A percentile compares a stretch with the other conserved stretches of the same genome.
phyloP scores from a whole-genome alignment of 1,139 yeast species.

The Eremothecium coryli region DNA sequence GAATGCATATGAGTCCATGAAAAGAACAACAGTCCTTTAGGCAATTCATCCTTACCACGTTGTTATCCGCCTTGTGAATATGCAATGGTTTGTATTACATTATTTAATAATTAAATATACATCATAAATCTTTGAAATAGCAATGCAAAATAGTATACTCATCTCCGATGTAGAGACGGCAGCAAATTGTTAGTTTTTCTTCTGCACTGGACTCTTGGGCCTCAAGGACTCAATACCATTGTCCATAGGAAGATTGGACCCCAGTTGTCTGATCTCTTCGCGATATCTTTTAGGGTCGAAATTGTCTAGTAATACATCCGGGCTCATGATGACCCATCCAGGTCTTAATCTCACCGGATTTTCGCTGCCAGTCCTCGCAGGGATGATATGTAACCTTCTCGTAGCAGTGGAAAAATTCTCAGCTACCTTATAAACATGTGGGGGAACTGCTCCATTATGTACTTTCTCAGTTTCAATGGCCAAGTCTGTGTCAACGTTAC shows the following conservation, averaged over 20 bases:
- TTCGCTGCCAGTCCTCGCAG: conserved; percentile 52
- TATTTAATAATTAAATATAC: too few relatives aligned
- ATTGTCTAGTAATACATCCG: conserved; percentile 68
- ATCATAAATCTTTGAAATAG: too few relatives aligned
- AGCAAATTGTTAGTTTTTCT: conserved; percentile 11
- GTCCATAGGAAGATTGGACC: conserved; percentile 52
- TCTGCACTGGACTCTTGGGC: conserved; percentile 65
- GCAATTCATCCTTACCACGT: too few relatives aligned
- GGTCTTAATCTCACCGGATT: conserved; percentile 63
- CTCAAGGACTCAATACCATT: conserved; percentile 69
- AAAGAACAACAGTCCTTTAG: too few relatives aligned
- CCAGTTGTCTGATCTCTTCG: conserved; percentile 36
- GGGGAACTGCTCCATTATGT: conserved; percentile 51
- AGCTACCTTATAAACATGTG: conserved; percentile 69
- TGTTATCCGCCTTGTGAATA: too few relatives aligned
- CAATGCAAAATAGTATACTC: too few relatives aligned
- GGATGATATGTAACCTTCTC: conserved; percentile 75
- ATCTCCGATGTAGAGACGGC: too few relatives aligned
- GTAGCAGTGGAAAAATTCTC: conserved; percentile 82
- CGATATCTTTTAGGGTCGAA: conserved; percentile 44
- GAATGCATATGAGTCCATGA: too few relatives aligned
- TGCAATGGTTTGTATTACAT: too few relatives aligned
- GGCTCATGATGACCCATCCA: conserved; percentile 89
- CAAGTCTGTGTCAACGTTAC: conserved; percentile 85
- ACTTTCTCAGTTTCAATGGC: conserved; percentile 45